A percentile compares a stretch with the other conserved stretches of the same genome.
Evolutionary conservation across 495 filamentous ascomycete genomes (phyloP).

Genomic region (Poronia punctata): DNA sequence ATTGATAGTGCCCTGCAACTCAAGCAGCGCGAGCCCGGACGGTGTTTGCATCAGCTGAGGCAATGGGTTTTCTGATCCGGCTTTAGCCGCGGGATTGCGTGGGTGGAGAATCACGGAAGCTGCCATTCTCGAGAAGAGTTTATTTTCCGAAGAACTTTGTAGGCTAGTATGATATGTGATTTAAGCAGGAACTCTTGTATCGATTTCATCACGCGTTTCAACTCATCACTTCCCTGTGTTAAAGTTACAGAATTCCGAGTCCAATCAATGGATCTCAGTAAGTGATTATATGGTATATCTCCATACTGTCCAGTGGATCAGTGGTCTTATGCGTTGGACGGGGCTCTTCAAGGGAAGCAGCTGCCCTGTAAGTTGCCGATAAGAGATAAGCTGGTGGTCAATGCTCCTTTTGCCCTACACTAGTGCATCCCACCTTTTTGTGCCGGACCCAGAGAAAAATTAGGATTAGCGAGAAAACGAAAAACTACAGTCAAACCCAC

Average conservation of each 20-base stretch:
- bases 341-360: too few species aligned
- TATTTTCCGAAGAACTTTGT: too few species aligned
- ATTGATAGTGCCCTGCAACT: conserved; percentile 86
- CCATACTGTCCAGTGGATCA: too few species aligned
- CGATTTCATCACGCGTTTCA: too few species aligned
- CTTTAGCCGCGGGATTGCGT: conserved; percentile 4
- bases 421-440: conserved; percentile 17
- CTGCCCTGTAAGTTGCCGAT: conserved; percentile 5
- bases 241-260: too few species aligned
- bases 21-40: conserved; percentile 68
- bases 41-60: conserved; percentile 82
- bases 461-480: conserved; percentile 24
- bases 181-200: too few species aligned
- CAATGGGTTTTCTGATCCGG: conserved; percentile 48
- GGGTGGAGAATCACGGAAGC: conserved; percentile 20
- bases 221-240: too few species aligned
- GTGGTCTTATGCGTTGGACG: too few species aligned
- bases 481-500: conserved; percentile 22
- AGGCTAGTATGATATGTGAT: too few species aligned
- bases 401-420: conserved; percentile 19
- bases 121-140: conserved; percentile 14
- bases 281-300: too few species aligned
- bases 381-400: conserved; percentile 10
- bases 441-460: conserved; percentile 19
- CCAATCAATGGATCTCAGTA: too few species aligned